Evolutionary conservation across 371 early-diverging fungal genomes (phyloP).

Genomic region (Syncephalastrum monosporum): DNA sequence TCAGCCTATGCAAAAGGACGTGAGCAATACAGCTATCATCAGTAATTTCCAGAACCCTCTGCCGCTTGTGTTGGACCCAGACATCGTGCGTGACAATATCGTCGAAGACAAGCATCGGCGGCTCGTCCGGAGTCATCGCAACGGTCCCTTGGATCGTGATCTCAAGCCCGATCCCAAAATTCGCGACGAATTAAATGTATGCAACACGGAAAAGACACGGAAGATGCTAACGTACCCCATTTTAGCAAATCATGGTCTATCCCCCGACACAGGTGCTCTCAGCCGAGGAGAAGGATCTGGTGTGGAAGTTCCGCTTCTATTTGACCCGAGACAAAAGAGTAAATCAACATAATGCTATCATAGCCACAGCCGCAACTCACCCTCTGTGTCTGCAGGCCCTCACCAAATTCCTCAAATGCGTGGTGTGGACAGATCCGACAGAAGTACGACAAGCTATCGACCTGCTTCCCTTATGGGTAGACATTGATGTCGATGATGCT

Average conservation of each 20-base stretch:
- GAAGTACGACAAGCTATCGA: slow-evolving; percentile 92
- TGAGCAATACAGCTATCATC: background rate
- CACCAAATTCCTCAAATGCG: slow-evolving; percentile 95
- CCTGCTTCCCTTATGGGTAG: slow-evolving; percentile 83
- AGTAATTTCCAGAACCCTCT: slow-evolving; percentile 12
- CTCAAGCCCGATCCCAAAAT: slow-evolving; percentile 93
- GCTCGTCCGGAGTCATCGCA: slow-evolving; percentile 87
- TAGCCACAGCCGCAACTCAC: background rate
- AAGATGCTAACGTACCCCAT: background rate
- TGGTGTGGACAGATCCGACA: slow-evolving; percentile 91
- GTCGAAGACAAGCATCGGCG: slow-evolving; percentile 97
- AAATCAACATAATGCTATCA: slow-evolving; percentile 6
- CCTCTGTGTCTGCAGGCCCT: slow-evolving; percentile 61
- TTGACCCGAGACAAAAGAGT: slow-evolving; percentile 87
- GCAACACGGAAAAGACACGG: background rate
- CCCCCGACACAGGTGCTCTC: slow-evolving; percentile 86
- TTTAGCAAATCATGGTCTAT: slow-evolving; percentile 82
- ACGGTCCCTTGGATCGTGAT: slow-evolving; percentile 88
- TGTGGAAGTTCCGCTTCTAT: slow-evolving; percentile 97
- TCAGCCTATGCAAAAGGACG: slow-evolving; percentile 22
- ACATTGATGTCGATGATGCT: slow-evolving; percentile 92
- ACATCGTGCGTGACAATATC: slow-evolving; percentile 80
- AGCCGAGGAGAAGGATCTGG: slow-evolving; percentile 85
- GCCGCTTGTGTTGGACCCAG: slow-evolving; percentile 63
- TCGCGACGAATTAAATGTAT: slow-evolving; percentile 89